Percentiles rank a stretch among this genome's conserved stretches.
Conservation (phyloP, 768 basidiomycete species). For the Mycena maculata region DNA sequence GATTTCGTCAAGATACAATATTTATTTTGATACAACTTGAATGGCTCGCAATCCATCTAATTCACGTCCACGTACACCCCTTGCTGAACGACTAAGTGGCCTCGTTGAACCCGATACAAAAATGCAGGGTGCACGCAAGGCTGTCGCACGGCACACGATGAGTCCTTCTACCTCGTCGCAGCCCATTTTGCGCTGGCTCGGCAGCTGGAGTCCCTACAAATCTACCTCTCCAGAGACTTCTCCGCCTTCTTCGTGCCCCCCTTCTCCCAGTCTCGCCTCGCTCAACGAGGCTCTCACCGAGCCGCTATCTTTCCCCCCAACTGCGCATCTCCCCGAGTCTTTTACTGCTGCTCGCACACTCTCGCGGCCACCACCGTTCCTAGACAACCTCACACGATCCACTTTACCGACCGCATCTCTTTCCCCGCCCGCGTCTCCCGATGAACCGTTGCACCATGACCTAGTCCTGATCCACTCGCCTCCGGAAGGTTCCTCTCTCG, state of each 20-base stretch:
- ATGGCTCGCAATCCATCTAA: no score
- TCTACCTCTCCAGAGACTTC: slow-evolving; percentile 42
- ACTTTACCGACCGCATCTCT: slow-evolving; percentile 74
- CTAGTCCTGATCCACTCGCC: slow-evolving; percentile 53
- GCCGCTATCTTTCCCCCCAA: slow-evolving; percentile 56
- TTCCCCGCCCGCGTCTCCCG: slow-evolving; percentile 49
- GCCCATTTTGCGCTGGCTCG: slow-evolving; percentile 61
- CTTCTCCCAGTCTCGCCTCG: slow-evolving; percentile 53
- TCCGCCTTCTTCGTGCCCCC: slow-evolving; percentile 50
- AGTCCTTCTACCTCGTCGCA: slow-evolving; percentile 28
- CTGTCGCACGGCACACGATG: slow-evolving; percentile 3
- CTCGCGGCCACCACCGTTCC: slow-evolving; percentile 60
- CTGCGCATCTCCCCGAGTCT: slow-evolving; percentile 54
- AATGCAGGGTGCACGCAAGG: slow-evolving; percentile 24
- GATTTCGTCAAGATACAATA: no score
- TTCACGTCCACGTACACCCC: slow-evolving; percentile 35
- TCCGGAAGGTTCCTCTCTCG: slow-evolving; percentile 63
- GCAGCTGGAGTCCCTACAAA: slow-evolving; percentile 42
- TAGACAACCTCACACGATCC: slow-evolving; percentile 66
- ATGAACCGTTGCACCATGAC: slow-evolving; percentile 39
- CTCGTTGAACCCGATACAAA: slow-evolving; percentile 29
- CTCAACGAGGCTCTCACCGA: slow-evolving; percentile 62
- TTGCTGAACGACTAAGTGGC: slow-evolving; percentile 38
- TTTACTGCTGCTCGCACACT: slow-evolving; percentile 48
- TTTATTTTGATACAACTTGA: no score